A percentile compares a stretch with the other conserved stretches of the same genome.
phyloP scores from a whole-genome alignment of 2,329 filamentous ascomycete genomes.

The Myriosclerotinia duriaeana region DNA sequence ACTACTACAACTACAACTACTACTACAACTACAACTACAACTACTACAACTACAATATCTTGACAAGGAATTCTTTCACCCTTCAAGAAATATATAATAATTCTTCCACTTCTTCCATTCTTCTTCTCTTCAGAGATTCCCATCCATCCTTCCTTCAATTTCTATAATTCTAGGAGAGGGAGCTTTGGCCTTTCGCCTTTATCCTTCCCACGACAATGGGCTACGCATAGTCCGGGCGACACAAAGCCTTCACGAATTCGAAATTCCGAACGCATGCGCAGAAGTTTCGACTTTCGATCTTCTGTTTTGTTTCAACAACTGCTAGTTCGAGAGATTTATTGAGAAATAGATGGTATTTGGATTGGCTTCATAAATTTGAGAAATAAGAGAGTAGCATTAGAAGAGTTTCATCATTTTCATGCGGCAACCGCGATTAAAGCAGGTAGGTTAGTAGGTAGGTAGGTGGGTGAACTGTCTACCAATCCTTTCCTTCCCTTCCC shows the following conservation, averaged over 20 bases:
- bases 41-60: not conserved
- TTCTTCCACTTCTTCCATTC: not conserved
- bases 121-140: not conserved
- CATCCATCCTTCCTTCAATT: not conserved
- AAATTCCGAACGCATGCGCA: slow-evolving; percentile 28
- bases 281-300: slow-evolving; percentile 31
- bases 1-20: not conserved
- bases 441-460: slow-evolving; percentile 25
- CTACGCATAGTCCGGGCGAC: slow-evolving; percentile 38
- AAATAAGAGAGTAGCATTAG: slow-evolving; percentile 22
- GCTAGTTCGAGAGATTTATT: slow-evolving; percentile 25
- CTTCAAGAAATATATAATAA: not conserved
- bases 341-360: slow-evolving; percentile 32
- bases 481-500: not conserved
- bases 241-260: slow-evolving; percentile 33
- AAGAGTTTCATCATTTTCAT: slow-evolving; percentile 25
- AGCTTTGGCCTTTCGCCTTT: slow-evolving; percentile 29
- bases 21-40: not conserved
- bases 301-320: slow-evolving; percentile 29
- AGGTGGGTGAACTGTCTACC: slow-evolving; percentile 23
- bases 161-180: slow-evolving; percentile 5
- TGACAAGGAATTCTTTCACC: not conserved
- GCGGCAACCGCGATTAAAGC: slow-evolving; percentile 32
- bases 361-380: slow-evolving; percentile 29
- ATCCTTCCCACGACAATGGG: slow-evolving; percentile 37